Evolutionary conservation across 805 yeast species (phyloP), one percentile per base, ranked within the genome.

Genomic region (Aciculoconidium aculeatum): DNA sequence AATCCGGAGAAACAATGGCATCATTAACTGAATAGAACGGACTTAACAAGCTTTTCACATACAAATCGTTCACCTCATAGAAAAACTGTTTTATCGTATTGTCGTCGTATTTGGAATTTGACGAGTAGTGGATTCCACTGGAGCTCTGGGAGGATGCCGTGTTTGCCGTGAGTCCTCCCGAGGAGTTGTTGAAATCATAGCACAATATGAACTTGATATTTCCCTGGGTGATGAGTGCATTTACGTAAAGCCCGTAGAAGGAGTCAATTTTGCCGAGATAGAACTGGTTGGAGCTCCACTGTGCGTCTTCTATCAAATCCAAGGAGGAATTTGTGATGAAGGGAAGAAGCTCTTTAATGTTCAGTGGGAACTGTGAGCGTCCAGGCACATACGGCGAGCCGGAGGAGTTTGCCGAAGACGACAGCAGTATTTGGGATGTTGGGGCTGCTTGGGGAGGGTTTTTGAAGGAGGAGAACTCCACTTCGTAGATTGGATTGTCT

Each of bases 301-400:
- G 96, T 3, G 76, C 57, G 44, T 88, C 95, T 40, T 92, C 96
- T 0, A 92, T 77, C n/a, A 92, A 67, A 53, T 92, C 98, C 20
- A 92, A 57, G 2, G 97, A 76, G 1, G 96, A 74, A 49, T 92
- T 94, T 19, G 88, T 71, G 16, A 92, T 77, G 47, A 87, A 90
- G 13, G 96, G 96, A 41, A 81, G 77, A 20, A 90, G 58, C 47
- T 90, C 95, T 43, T 71, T 70, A 52, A 85, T 72, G 28, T 78
- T 83, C 6, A 72, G 62, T 1, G 88, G 69, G 42, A 87, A 80
- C 47, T 65, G 65, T 6, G 80, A 63, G 21, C 56, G 58, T 0
- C 94, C 94, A 1, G 65, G 61, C 12, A 31, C 23, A 4, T 11
- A 15, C 3, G 51, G 35, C 12, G 27, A 15, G 13, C 26, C 31